These are phyloP conservation scores for Zygosaccharomyces sapae DNA, from an alignment of 1,139 yeast species.

Conservation along the genomic window DNA sequence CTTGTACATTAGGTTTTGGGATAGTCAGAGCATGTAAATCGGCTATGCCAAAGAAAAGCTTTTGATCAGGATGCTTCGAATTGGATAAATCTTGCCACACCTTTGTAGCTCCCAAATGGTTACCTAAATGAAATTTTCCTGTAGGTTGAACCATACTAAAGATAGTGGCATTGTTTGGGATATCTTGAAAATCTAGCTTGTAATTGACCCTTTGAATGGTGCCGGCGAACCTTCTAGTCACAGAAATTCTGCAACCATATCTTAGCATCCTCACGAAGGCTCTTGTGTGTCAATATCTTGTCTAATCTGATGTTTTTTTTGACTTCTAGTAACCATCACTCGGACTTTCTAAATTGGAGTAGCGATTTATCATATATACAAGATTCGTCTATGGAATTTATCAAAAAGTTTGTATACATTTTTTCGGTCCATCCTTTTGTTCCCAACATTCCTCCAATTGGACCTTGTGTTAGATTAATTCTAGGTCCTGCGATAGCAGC, in stretches of 20 bases:
- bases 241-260: background rate
- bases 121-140: slow-evolving; percentile 87
- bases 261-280: slow-evolving; percentile 1
- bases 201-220: slow-evolving; percentile 26
- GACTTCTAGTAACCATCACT: background rate
- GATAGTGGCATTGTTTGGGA: slow-evolving; percentile 38
- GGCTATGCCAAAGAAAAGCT: slow-evolving; percentile 72
- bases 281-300: background rate
- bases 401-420: slow-evolving; percentile 50
- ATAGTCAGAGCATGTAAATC: slow-evolving; percentile 89
- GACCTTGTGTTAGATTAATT: slow-evolving; percentile 50
- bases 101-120: slow-evolving; percentile 84
- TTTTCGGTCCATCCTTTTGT: slow-evolving; percentile 61
- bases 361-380: background rate
- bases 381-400: background rate
- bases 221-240: slow-evolving; percentile 8
- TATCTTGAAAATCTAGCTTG: slow-evolving; percentile 18
- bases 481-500: slow-evolving; percentile 67
- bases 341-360: background rate
- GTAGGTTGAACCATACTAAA: slow-evolving; percentile 89
- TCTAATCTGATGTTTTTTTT: too few relatives aligned
- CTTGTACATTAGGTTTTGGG: slow-evolving; percentile 52
- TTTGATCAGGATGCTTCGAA: slow-evolving; percentile 32
- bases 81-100: slow-evolving; percentile 71
- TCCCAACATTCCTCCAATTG: slow-evolving; percentile 63